These are phyloP conservation scores for Andrographis paniculata DNA, from an alignment of 305 asterid species.

Conservation along the genomic window DNA sequence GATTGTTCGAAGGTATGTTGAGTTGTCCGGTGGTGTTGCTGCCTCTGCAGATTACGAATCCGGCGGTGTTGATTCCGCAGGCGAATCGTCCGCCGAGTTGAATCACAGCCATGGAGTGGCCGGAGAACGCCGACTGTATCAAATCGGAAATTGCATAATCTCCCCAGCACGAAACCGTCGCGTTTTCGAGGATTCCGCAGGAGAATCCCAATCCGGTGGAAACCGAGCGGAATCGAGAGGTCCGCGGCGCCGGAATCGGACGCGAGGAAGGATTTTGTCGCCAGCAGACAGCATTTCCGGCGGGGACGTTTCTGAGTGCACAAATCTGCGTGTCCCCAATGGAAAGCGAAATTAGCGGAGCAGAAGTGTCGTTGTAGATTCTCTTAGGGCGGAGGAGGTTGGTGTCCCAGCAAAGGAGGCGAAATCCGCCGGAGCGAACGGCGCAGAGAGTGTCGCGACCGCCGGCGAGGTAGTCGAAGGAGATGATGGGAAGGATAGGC, in stretches of 20 bases:
- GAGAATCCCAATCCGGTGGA: slow-evolving; percentile 75
- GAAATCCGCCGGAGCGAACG: slow-evolving; percentile 60
- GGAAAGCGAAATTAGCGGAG: slow-evolving; percentile 35
- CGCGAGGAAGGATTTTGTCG: slow-evolving; percentile 27
- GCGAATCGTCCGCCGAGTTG: slow-evolving; percentile 66
- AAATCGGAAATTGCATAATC: slow-evolving; percentile 16
- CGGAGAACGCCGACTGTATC: slow-evolving; percentile 40
- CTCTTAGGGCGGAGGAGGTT: slow-evolving; percentile 48
- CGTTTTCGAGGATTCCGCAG: slow-evolving; percentile 42
- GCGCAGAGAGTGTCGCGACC: slow-evolving; percentile 63
- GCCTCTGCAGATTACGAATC: slow-evolving; percentile 62
- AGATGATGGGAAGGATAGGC: slow-evolving; percentile 29
- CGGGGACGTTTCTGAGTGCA: slow-evolving; percentile 29
- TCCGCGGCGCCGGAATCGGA: slow-evolving; percentile 14
- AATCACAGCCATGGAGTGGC: slow-evolving; percentile 42
- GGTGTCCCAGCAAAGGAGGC: slow-evolving; percentile 66
- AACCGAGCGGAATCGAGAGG: slow-evolving; percentile 27
- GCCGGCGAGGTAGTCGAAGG: slow-evolving; percentile 80
- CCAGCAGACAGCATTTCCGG: slow-evolving; percentile 52
- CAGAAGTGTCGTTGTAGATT: slow-evolving; percentile 32
- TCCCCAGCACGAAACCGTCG: slow-evolving; percentile 63
- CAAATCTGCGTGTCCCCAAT: slow-evolving; percentile 76
- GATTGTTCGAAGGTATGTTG: slow-evolving; percentile 38
- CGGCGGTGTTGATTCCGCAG: slow-evolving; percentile 51
- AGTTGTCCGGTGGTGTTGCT: slow-evolving; percentile 45